Percentiles rank a stretch among this genome's conserved stretches.
Conservation (phyloP, 805 yeast genomes). For the Barnettozyma wickerhamii region DNA sequence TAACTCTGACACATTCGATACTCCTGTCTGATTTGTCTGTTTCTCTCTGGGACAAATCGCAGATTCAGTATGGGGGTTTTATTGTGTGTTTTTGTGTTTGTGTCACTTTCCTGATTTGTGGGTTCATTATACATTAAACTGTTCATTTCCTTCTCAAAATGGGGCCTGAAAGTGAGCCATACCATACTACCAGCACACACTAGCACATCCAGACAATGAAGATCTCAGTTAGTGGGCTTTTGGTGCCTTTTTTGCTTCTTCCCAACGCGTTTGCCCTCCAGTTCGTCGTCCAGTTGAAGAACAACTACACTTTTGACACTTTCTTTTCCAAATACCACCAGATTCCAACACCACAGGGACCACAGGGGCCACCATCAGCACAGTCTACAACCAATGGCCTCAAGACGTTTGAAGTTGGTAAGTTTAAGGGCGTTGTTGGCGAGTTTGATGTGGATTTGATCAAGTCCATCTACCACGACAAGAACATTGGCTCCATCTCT, state of each 20-base stretch:
- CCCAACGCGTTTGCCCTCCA: constrained; percentile 9
- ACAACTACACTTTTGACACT: constrained; percentile 15
- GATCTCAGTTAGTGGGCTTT: not conserved
- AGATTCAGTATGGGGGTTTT: too few relatives aligned
- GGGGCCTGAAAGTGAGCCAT: too few relatives aligned
- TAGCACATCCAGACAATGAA: not conserved
- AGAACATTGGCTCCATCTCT: constrained; percentile 32
- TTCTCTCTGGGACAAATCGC: too few relatives aligned
- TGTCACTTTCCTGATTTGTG: not conserved
- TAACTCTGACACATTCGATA: not conserved
- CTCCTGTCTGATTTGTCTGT: not conserved
- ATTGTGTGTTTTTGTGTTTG: not conserved
- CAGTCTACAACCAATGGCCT: too few relatives aligned
- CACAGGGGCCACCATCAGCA: too few relatives aligned
- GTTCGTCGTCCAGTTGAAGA: constrained; percentile 27
- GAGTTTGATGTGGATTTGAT: constrained; percentile 30
- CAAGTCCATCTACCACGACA: constrained; percentile 31
- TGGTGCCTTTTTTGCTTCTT: not conserved
- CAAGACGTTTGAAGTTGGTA: constrained; percentile 27
- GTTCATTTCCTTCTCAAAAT: too few relatives aligned
- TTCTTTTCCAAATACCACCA: constrained; percentile 18
- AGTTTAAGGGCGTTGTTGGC: constrained; percentile 33
- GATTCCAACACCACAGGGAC: too few relatives aligned
- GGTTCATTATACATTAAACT: too few relatives aligned
- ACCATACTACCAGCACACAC: not conserved